Evolutionary conservation across 2,329 filamentous ascomycete species (phyloP), one percentile per base, ranked within the genome.

Genomic region (Curvularia spicifera): DNA sequence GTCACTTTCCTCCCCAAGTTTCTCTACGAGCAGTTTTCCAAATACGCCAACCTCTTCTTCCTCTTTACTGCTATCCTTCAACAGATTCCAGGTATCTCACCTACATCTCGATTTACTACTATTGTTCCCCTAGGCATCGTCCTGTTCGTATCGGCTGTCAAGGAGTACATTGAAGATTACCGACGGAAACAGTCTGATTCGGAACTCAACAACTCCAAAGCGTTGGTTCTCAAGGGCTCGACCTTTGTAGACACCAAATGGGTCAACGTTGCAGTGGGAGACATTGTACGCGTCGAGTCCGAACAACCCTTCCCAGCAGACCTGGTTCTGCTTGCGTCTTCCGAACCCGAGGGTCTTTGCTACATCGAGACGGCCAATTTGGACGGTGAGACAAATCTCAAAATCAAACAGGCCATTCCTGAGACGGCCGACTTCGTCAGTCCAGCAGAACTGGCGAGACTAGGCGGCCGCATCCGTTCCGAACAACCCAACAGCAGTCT

Each of bases 31-130:
- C 95, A 99, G 76, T 99, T 99, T 80, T 97, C 93, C 61, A 99
- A 97, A 82, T 97, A 97, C 78, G 95, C 95, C 82, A 99, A 99
- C 79, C 80, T 99, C 73, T 99, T 99, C 83, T 99, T 99, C 90
- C 86, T 99, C 76, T 98, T 99, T 78, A 99, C 95, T 37, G 93
- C 95, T 15, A 89, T 87, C 40, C 81, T 99, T 45, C 95, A 99
- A 81, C 95, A 99, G 77, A 97, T 99, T 61, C 95, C 95, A 22
- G 89, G 90, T 65, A 89, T 99, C 61, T 97, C 93, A 33, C 95
- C 96, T 7, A 99, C 95, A 9, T 98, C 97, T 79, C 86, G 84
- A 78, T 99, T 93, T 75, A 99, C 95, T 5, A 99, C 96, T 37
- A 97, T 99, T 74, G 94, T 91, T 5, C 95, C 95, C n/a, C 84